Conservation (phyloP, 192 early-diverging fungal species). For the Helicostylum pulchrum region DNA sequence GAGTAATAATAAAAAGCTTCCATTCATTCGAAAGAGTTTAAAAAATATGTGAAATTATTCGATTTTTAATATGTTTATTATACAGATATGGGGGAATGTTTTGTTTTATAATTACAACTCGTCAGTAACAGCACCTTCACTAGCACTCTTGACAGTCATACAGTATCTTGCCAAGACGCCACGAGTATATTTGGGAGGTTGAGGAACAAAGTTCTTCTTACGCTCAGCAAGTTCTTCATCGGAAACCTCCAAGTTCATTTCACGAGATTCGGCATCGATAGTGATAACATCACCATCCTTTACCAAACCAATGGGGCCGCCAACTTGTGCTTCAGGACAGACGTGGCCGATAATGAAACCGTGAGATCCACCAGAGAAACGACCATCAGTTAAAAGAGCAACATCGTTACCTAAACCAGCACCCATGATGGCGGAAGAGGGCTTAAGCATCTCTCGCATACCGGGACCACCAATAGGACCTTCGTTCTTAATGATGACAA, state of each 20-base stretch:
- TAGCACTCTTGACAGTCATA: slow-evolving; percentile 77
- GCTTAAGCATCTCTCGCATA: slow-evolving; percentile 99
- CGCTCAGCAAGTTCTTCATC: slow-evolving; percentile 77
- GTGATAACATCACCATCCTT: slow-evolving; percentile 84
- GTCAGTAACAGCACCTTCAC: slow-evolving; percentile 84
- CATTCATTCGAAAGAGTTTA: too few species aligned
- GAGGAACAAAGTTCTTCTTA: slow-evolving; percentile 70
- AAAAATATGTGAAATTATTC: too few species aligned
- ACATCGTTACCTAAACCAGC: slow-evolving; percentile 98
- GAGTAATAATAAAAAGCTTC: too few species aligned
- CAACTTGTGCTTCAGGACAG: slow-evolving; percentile 95
- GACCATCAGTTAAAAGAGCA: slow-evolving; percentile 95
- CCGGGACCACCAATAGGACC: slow-evolving; percentile 98
- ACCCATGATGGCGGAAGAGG: slow-evolving; percentile 97
- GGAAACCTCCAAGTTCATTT: slow-evolving; percentile 73
- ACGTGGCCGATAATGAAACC: slow-evolving; percentile 99
- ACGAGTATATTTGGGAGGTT: slow-evolving; percentile 80
- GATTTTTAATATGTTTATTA: too few species aligned
- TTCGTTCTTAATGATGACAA: slow-evolving; percentile 93
- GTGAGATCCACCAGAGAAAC: slow-evolving; percentile 98
- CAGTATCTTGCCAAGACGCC: slow-evolving; percentile 96
- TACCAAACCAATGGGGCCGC: slow-evolving; percentile 93
- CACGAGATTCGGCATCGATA: slow-evolving; percentile 82
- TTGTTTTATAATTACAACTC: slow-evolving; percentile 45
- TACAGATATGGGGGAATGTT: background rate